Evolutionary conservation across 768 basidiomycete genomes (phyloP).

Genomic region (Asterophora lycoperdoides): DNA sequence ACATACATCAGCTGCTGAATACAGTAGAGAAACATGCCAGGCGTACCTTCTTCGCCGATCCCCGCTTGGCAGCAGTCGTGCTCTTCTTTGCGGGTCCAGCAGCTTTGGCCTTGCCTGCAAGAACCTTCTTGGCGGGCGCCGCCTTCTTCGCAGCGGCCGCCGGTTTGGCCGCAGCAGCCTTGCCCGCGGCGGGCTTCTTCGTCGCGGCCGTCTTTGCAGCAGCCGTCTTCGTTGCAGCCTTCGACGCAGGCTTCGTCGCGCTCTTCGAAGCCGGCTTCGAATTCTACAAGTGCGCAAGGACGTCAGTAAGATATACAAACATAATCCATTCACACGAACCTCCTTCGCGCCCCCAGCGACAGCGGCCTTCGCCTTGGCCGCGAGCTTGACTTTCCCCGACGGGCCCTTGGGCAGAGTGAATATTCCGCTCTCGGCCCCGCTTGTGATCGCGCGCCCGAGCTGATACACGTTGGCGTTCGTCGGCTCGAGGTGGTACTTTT

Average conservation of each 20-base stretch:
- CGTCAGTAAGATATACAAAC: constrained; percentile 6
- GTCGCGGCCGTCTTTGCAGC: constrained; percentile 29
- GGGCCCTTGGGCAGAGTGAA: constrained; percentile 39
- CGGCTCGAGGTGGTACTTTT: constrained; percentile 73
- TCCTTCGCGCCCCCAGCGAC: constrained; percentile 51
- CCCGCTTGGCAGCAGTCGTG: constrained; percentile 40
- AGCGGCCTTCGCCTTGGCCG: constrained; percentile 48
- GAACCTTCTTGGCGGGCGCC: constrained; percentile 22
- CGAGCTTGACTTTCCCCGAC: constrained; percentile 63
- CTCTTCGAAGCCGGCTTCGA: constrained; percentile 43
- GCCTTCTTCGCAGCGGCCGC: constrained; percentile 18
- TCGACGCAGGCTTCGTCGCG: too few relatives aligned
- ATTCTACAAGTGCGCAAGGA: too few relatives aligned
- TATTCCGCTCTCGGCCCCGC: constrained; percentile 52
- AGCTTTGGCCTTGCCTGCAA: constrained; percentile 19
- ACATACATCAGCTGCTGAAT: background rate
- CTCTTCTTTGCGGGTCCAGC: constrained; percentile 37
- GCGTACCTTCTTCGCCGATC: constrained; percentile 56
- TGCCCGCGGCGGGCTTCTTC: constrained; percentile 32
- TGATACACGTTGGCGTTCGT: constrained; percentile 63
- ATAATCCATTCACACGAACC: constrained; percentile 32
- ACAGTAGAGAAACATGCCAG: background rate
- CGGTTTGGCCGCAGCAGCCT: constrained; percentile 28
- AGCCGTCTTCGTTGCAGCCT: constrained; percentile 29
- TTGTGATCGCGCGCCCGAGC: constrained; percentile 68